phyloP scores from a whole-genome alignment of 2,329 filamentous ascomycete genomes.

The Clarireedia paspali region DNA sequence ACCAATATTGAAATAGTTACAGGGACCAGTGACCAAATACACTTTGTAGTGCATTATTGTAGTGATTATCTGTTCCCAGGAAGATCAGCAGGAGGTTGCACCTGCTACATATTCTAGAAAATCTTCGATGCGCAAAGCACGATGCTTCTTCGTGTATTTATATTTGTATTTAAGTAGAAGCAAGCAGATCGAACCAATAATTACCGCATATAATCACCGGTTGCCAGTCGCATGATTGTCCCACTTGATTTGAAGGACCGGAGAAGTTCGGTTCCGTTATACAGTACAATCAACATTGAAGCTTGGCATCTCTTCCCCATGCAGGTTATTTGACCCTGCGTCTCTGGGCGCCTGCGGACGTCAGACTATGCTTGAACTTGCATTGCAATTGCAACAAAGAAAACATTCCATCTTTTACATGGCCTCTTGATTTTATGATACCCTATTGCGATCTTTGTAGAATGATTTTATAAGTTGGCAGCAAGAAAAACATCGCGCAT shows the following conservation, averaged over 20 bases:
- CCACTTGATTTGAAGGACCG: constrained; percentile 1
- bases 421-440: too few species aligned
- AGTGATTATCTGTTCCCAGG: too few species aligned
- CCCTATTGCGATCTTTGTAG: too few species aligned
- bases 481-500: background rate
- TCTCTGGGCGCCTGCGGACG: background rate
- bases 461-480: background rate
- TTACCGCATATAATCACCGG: too few species aligned
- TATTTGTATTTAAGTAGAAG: background rate
- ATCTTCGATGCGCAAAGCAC: too few species aligned
- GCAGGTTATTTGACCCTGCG: background rate
- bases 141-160: too few species aligned
- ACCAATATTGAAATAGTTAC: too few species aligned
- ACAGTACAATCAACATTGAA: background rate
- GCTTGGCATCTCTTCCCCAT: background rate
- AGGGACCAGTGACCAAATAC: too few species aligned
- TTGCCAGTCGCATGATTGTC: background rate
- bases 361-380: background rate
- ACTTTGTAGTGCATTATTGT: too few species aligned
- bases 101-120: too few species aligned
- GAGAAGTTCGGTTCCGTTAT: background rate
- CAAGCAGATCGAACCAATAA: background rate
- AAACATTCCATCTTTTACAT: background rate
- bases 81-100: too few species aligned
- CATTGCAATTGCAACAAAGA: background rate